A percentile compares a stretch with the other conserved stretches of the same genome.
Conservation (phyloP, 768 basidiomycete species). For the Porpolomopsis calyptriformis region DNA sequence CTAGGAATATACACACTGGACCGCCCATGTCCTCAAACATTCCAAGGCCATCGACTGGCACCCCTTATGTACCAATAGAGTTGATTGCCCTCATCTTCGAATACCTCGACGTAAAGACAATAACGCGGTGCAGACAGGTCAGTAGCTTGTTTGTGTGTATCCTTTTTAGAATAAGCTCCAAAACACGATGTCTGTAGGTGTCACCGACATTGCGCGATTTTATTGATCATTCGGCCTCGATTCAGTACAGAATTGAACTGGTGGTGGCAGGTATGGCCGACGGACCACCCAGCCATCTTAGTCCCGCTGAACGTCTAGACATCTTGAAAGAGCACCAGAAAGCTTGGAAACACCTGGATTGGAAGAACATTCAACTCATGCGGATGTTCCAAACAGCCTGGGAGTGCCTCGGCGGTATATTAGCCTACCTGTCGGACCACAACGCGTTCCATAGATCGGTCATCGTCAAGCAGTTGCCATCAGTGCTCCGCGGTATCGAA, state of each 20-base stretch:
- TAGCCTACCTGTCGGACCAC: neutral
- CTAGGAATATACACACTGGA: no score
- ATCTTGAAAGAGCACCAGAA: neutral
- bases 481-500: constrained; percentile 1
- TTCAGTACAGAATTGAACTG: constrained; percentile 2
- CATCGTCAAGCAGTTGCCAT: neutral
- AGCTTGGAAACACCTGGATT: neutral
- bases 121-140: constrained; percentile 1
- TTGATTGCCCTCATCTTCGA: neutral
- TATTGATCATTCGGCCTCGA: neutral
- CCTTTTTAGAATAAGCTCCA: neutral
- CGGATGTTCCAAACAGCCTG: neutral
- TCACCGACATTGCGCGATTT: neutral
- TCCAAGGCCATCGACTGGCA: no score
- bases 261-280: constrained; percentile 1
- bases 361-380: neutral
- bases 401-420: neutral
- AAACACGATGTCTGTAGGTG: neutral
- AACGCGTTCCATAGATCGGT: neutral
- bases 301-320: neutral
- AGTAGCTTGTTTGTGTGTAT: neutral
- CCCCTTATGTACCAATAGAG: no score
- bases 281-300: neutral
- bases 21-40: no score
- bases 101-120: neutral